Evolutionary conservation across 345 rosid genomes (phyloP), one percentile per base, ranked within the genome.

Genomic region (Eucalyptus curtisii): DNA sequence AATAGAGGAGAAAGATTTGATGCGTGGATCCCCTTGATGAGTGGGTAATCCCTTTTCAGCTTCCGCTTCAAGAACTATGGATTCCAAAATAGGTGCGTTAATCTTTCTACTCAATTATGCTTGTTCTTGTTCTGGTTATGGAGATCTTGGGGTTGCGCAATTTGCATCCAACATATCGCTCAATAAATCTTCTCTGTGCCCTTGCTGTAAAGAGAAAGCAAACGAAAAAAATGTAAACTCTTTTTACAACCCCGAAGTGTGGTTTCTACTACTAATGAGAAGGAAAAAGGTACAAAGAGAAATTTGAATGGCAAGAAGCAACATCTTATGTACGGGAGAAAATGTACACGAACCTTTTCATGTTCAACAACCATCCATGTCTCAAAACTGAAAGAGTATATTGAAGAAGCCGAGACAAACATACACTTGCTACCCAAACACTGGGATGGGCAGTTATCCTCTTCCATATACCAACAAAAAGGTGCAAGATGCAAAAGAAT

Each of bases 351-450:
- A 90, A 98, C 99, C 97, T 96, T 94, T 91, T 98, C 95, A 89
- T 95, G 97, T 91, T 98, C 97, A 66, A 94, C 90, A 90, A 94
- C 97, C 15, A 94, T 88, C 99, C 98, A 97, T 27, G 99, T 92
- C 94, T 98, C 99, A 59, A 97, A 98, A 92, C 95, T 94, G 93
- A 94, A 93, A 3, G 95, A 94, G 91, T 93, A 96, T 50, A 95
- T 86, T 5, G 97, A 93, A 79, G 96, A 93, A 71, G 96, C 92
- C 88, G 95, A 37, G 98, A 95, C 91, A 96, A 86, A 64, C 95
- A 97, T 22, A 93, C 80, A 89, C 93, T 95, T 7, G 94, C 94
- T 50, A 95, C 64, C 96, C 96, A 94, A 22, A 93, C 64, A 90
- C 93, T 91, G 44, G 97, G 97, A 87, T 90, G 93, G 71, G 89